Base-by-base conservation (phyloP, 306 rosid genomes). In the Rosa rugosa region DNA sequence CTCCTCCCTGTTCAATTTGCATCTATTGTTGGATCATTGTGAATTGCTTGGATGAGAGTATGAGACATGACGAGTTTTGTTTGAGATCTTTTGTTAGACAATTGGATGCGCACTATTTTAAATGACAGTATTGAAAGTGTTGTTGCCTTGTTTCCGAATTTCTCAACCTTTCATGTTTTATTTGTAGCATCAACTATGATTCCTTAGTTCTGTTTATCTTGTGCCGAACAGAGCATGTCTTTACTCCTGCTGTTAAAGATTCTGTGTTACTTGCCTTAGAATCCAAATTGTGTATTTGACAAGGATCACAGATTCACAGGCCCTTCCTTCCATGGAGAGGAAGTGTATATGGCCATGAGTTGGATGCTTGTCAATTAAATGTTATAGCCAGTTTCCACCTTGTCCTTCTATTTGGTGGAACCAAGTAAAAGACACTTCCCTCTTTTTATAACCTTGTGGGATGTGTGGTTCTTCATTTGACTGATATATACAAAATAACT, bases 21-120 rank as follows among this genome's bases (percentile, higher is more conserved):
- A 23, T 74, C 76, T 17, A 14, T 53, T 69, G 45, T 17, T 80
- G 56, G 83, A 78, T 46, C 76, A 70, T 75, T 86, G 73, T 78
- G 78, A 77, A 77, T 73, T 78, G 86, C 22, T 86, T 82, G 76
- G 80, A 6, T 69, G 50, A 40, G 81, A 66, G 79, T n/a, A 62
- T 74, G 54, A 27, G 60, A 54, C 49, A 72, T 23, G 75, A 69
- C 72, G 62, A 47, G 67, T 72, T 65, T 74, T 80, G 27, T 70
- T 51, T 81, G 69, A 13, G 62, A 71, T 40, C 49, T 74, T 42
- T 78, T 73, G 64, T 27, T 44, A 10, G 62, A 34, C 45, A 47
- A 7, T 54, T 72, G 40, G 27, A 10, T 54, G 36, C 41, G 53
- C 42, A 22, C 40, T 57, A 62, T 49, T 2, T 74, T 57, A 42